Evolutionary conservation across 2,329 filamentous ascomycete species (phyloP).

Genomic region (Colletotrichum theobromicola): DNA sequence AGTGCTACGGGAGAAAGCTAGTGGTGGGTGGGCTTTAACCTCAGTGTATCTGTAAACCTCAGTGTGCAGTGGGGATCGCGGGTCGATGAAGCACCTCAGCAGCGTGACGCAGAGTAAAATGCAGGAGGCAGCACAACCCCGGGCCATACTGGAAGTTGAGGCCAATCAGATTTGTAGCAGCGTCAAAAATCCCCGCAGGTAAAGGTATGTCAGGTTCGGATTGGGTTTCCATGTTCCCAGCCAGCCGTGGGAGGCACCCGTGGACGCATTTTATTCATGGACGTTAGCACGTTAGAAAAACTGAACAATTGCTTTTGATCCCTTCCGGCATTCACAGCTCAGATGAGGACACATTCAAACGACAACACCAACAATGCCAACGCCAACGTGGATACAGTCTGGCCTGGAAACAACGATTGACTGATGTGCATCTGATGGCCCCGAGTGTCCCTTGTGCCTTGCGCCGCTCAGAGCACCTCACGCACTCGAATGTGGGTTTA

Average conservation of each 20-base stretch:
- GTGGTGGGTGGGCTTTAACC: background rate
- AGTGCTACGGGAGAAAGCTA: background rate
- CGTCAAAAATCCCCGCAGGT: background rate
- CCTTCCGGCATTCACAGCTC: background rate
- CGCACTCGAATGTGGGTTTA: background rate
- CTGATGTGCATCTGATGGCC: background rate
- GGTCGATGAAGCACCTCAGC: too few relatives aligned
- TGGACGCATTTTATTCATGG: background rate
- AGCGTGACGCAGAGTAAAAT: too few relatives aligned
- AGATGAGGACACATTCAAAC: background rate
- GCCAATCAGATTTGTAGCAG: background rate
- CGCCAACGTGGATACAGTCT: background rate
- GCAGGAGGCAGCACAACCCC: background rate
- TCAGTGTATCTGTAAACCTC: background rate
- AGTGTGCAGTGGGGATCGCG: background rate
- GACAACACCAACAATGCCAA: background rate
- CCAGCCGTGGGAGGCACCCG: background rate
- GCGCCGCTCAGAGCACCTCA: background rate
- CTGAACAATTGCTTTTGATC: background rate
- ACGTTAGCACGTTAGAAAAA: background rate
- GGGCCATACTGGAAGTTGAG: background rate
- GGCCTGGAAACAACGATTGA: background rate
- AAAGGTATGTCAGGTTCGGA: background rate
- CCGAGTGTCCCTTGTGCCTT: background rate
- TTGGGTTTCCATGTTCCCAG: background rate